Evolutionary conservation across 352 stramenopile species (phyloP).

Genomic region (Phytophthora boehmeriae): DNA sequence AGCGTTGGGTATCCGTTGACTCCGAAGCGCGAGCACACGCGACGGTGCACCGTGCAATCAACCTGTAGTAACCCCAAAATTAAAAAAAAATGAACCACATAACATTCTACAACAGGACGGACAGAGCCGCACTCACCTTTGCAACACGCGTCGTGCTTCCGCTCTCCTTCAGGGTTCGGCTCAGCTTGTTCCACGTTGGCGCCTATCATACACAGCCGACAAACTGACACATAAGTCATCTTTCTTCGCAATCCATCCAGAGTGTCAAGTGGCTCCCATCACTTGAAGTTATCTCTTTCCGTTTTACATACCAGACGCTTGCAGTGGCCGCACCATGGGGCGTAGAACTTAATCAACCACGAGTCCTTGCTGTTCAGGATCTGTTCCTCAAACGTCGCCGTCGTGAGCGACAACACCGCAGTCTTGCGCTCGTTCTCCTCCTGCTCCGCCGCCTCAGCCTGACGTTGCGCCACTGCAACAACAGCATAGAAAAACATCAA

Average conservation of each 20-base stretch:
- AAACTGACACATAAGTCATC: not conserved
- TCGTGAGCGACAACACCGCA: slow-evolving; percentile 57
- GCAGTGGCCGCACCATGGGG: slow-evolving; percentile 81
- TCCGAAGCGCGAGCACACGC: slow-evolving; percentile 83
- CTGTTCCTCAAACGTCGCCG: slow-evolving; percentile 57
- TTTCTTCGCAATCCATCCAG: not conserved
- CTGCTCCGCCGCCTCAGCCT: slow-evolving; percentile 49
- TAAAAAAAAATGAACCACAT: no score
- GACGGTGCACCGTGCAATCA: slow-evolving; percentile 80
- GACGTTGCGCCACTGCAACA: slow-evolving; percentile 35
- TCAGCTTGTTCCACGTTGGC: slow-evolving; percentile 79
- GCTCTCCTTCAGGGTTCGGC: slow-evolving; percentile 65
- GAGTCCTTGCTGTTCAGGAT: slow-evolving; percentile 64
- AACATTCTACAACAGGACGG: no score
- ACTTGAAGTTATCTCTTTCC: not conserved
- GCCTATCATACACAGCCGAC: slow-evolving; percentile 18
- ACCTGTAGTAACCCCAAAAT: slow-evolving; percentile 7
- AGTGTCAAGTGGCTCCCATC: not conserved
- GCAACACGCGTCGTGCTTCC: slow-evolving; percentile 60
- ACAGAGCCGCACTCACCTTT: slow-evolving; percentile 42
- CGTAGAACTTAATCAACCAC: slow-evolving; percentile 88
- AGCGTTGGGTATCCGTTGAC: slow-evolving; percentile 83
- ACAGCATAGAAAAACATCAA: not conserved
- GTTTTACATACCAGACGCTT: slow-evolving; percentile 65
- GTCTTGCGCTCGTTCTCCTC: slow-evolving; percentile 59